Evolutionary conservation across 2,329 filamentous ascomycete species (phyloP).

Genomic region (Neofusicoccum sp.): DNA sequence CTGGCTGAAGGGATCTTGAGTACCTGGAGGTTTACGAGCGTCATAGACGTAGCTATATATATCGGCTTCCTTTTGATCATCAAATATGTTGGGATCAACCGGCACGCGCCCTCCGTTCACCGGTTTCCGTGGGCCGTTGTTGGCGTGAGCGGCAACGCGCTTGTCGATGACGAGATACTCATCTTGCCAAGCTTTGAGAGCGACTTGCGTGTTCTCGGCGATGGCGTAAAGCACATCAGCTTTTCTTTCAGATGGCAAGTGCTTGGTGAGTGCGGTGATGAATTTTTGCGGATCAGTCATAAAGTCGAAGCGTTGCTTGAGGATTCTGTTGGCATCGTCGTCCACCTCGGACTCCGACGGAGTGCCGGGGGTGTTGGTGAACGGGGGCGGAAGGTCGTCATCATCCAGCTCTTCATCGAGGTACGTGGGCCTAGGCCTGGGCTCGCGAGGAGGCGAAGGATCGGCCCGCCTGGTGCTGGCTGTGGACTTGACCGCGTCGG

Average conservation of each 20-base stretch:
- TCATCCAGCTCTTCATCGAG: slow-evolving; percentile 15
- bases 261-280: slow-evolving; percentile 44
- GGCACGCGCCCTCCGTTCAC: slow-evolving; percentile 49
- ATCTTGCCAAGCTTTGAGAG: slow-evolving; percentile 57
- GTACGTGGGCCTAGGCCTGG: slow-evolving; percentile 8
- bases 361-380: slow-evolving; percentile 28
- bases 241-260: slow-evolving; percentile 42
- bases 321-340: slow-evolving; percentile 41
- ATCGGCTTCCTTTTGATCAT: slow-evolving; percentile 60
- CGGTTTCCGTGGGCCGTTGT: slow-evolving; percentile 48
- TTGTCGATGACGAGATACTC: slow-evolving; percentile 58
- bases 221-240: slow-evolving; percentile 55
- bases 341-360: slow-evolving; percentile 36
- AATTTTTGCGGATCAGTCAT: slow-evolving; percentile 45
- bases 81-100: slow-evolving; percentile 48
- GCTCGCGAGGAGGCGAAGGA: background rate
- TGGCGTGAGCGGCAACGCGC: slow-evolving; percentile 28
- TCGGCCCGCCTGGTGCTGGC: background rate
- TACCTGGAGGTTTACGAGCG: slow-evolving; percentile 48
- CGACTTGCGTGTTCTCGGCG: slow-evolving; percentile 53
- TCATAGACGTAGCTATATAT: slow-evolving; percentile 61
- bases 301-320: slow-evolving; percentile 41
- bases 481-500: background rate
- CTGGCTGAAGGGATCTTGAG: slow-evolving; percentile 58
- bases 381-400: slow-evolving; percentile 37